Evolutionary conservation across 768 basidiomycete genomes (phyloP), one percentile per base, ranked within the genome.

Genomic region (Myochromella boudieri): DNA sequence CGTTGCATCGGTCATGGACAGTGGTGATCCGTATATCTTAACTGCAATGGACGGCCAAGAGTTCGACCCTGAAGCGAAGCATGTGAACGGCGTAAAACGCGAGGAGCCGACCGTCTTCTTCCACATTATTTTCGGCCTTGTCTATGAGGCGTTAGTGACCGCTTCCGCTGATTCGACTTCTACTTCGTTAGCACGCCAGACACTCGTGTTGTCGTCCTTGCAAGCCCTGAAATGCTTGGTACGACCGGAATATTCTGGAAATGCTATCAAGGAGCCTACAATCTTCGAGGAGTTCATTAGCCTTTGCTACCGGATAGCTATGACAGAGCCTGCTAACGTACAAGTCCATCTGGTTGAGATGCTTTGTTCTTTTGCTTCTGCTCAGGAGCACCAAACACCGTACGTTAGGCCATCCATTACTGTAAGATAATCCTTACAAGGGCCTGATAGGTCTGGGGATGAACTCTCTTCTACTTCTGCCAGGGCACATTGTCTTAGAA

Each of bases 241-340:
- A 3, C 71, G 77, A 22, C 85, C 86, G 0, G 82, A 87, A 50
- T 90, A 91, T 59, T 80, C 86, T 1, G 95, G 95, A 1, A 80
- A 77, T 22, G 89, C 86, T 0, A 77, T 97, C 26, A 72, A 88
- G 48, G 87, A 95, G 29, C 84, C 86, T 2, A 76, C 83, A 0
- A 80, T 91, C 21, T 95, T 95, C 59, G 91, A 93, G 37, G 95
- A 99, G 66, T 82, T 98, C 34, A 81, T 87, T 55, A 85, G 85
- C 37, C 70, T 97, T 3, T 91, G 85, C 61, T 93, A 95, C 60
- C 81, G 95, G 4, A 82, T 97, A 67, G 91, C 87, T 0, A 82
- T 97, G 77, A 89, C 88, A 0, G 94, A 95, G 60, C 71, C 84
- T 0, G 82, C 90, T 1, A 68, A 58, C 0, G 77, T 91, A 24